phyloP scores from a whole-genome alignment of 2,329 filamentous ascomycete species.

The Teratosphaeria zuluensis region DNA sequence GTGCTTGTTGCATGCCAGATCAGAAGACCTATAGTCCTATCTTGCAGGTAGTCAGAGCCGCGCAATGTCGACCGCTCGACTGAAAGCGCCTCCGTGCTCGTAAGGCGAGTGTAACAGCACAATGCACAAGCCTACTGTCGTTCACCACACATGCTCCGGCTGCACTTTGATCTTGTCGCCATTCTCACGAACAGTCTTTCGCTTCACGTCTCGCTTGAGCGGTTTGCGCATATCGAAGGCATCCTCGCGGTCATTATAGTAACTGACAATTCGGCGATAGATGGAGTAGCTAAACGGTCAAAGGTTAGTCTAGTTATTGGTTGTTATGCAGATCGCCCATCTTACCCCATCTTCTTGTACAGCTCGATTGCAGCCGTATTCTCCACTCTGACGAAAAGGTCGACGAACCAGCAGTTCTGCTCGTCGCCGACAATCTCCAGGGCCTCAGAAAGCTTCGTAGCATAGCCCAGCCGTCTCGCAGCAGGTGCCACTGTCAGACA shows the following conservation, averaged over 20 bases:
- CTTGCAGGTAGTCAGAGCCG: too few relatives aligned
- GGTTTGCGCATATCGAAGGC: slow-evolving; percentile 96
- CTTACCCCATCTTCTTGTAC: slow-evolving; percentile 77
- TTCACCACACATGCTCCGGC: slow-evolving; percentile 77
- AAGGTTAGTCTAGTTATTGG: neutral
- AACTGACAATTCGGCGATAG: slow-evolving; percentile 78
- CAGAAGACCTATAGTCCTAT: too few relatives aligned
- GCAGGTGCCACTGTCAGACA: slow-evolving; percentile 85
- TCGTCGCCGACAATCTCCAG: slow-evolving; percentile 75
- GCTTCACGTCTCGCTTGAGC: slow-evolving; percentile 66
- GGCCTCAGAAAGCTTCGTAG: slow-evolving; percentile 68
- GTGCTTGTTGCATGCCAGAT: too few relatives aligned
- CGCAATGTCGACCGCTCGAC: too few relatives aligned
- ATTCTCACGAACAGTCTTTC: slow-evolving; percentile 67
- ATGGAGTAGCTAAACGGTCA: slow-evolving; percentile 54
- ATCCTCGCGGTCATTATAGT: slow-evolving; percentile 93
- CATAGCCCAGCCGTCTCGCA: slow-evolving; percentile 77
- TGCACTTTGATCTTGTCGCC: slow-evolving; percentile 70
- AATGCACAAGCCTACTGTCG: neutral
- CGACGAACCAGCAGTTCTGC: slow-evolving; percentile 86
- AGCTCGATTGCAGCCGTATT: slow-evolving; percentile 81
- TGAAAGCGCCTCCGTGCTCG: too few relatives aligned
- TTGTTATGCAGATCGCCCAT: slow-evolving; percentile 3
- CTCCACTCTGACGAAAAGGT: slow-evolving; percentile 82
- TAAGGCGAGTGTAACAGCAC: neutral